These are phyloP conservation scores for Morella rubra DNA, from an alignment of 306 rosid species.

Conservation along the genomic window DNA sequence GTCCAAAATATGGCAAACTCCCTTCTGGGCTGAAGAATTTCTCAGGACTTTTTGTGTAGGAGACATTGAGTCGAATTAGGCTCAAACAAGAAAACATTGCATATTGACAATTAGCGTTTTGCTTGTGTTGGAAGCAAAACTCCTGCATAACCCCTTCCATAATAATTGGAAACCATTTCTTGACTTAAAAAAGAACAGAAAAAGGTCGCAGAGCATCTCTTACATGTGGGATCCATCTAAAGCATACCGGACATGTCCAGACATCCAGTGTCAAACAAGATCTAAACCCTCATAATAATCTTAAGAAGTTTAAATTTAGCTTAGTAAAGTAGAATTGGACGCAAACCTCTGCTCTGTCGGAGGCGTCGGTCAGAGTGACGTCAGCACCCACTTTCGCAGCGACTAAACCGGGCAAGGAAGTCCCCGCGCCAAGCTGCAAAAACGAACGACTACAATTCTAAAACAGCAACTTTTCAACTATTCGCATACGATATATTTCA, in stretches of 20 bases:
- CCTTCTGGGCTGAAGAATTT: not conserved
- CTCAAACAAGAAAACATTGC: not conserved
- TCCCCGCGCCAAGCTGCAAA: conserved; percentile 80
- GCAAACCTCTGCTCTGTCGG: conserved; percentile 54
- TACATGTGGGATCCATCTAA: too few relatives aligned
- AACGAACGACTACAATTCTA: not conserved
- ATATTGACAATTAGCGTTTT: not conserved
- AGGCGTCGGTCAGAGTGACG: conserved; percentile 72
- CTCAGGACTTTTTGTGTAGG: not conserved
- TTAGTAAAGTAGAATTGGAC: not conserved
- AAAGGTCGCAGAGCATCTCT: too few relatives aligned
- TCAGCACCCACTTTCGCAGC: conserved; percentile 71
- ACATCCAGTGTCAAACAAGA: not conserved
- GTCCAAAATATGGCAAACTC: not conserved
- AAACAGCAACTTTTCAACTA: not conserved
- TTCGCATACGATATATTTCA: not conserved
- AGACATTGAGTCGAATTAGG: not conserved
- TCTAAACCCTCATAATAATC: not conserved
- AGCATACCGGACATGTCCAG: not conserved
- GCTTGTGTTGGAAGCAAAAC: too few relatives aligned
- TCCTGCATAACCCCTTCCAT: too few relatives aligned
- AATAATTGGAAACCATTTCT: too few relatives aligned
- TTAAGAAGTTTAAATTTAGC: not conserved
- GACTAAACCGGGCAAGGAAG: conserved; percentile 79
- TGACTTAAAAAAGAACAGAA: too few relatives aligned